Evolutionary conservation across 2,329 filamentous ascomycete genomes (phyloP).

Genomic region (Trichoderma oligosporum): DNA sequence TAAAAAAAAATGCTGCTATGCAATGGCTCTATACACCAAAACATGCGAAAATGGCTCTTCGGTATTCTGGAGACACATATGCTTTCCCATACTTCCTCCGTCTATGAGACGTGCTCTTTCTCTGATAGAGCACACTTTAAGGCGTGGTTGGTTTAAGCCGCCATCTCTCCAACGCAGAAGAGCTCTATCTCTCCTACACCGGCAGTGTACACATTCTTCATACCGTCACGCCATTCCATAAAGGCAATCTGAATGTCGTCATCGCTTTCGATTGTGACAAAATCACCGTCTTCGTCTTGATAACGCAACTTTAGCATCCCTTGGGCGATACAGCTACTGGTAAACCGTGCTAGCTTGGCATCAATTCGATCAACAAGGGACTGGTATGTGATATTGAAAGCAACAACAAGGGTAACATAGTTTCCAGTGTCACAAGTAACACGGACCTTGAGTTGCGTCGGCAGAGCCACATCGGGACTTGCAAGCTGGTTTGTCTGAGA

Average conservation of each 20-base stretch:
- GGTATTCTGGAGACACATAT: conserved; percentile 8
- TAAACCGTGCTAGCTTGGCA: conserved; percentile 85
- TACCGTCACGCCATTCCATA: conserved; percentile 82
- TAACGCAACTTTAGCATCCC: conserved; percentile 86
- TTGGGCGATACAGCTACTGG: conserved; percentile 75
- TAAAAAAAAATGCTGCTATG: conserved; percentile 14
- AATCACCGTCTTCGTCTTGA: conserved; percentile 87
- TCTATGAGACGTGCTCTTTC: conserved; percentile 1
- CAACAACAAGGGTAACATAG: conserved; percentile 92
- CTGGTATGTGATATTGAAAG: conserved; percentile 91
- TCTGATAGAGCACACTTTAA: conserved; percentile 13
- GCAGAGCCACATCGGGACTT: conserved; percentile 51
- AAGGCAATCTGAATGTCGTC: conserved; percentile 97
- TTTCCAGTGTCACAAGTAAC: conserved; percentile 83
- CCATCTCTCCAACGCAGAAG: conserved; percentile 62
- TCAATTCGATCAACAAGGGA: conserved; percentile 94
- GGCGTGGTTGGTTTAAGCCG: conserved; percentile 21
- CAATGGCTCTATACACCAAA: conserved; percentile 30
- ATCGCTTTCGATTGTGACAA: conserved; percentile 88
- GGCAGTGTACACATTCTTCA: conserved; percentile 54
- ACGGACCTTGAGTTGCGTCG: conserved; percentile 87
- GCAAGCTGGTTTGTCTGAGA: conserved; percentile 32
- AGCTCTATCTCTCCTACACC: conserved; percentile 87
- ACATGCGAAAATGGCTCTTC: conserved; percentile 31
- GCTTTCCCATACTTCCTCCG: neutral